A percentile compares a stretch with the other conserved stretches of the same genome.
phyloP scores from a whole-genome alignment of 345 rosid genomes.

The Brassica incana region DNA sequence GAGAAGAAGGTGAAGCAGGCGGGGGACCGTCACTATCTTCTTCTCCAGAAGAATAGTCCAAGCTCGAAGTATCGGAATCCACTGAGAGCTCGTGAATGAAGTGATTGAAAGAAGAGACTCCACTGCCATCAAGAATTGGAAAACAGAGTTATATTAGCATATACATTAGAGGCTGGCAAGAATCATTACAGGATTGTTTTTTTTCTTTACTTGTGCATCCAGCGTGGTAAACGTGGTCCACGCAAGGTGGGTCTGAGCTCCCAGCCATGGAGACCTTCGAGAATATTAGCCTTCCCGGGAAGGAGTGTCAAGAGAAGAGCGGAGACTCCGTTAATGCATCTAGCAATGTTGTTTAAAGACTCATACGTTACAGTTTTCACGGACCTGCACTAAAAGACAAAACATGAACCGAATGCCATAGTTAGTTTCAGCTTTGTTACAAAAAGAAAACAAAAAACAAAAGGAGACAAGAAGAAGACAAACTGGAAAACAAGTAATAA shows the following conservation, averaged over 20 bases:
- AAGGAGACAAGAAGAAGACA: background rate
- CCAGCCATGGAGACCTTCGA: conserved; percentile 97
- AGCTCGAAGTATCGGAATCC: conserved; percentile 73
- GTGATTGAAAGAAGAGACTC: conserved; percentile 92
- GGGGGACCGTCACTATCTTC: conserved; percentile 57
- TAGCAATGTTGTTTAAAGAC: conserved; percentile 74
- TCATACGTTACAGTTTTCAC: conserved; percentile 91
- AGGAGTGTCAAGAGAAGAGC: conserved; percentile 70
- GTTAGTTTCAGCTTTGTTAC: conserved; percentile 5
- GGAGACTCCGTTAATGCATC: conserved; percentile 81
- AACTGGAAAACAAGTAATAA: background rate
- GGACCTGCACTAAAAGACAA: conserved; percentile 67
- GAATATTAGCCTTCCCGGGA: conserved; percentile 75
- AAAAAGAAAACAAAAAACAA: background rate
- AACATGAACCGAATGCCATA: conserved; percentile 17
- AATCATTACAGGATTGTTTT: background rate
- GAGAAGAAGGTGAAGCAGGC: conserved; percentile 74
- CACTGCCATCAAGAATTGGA: conserved; percentile 49
- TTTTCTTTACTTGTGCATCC: conserved; percentile 81
- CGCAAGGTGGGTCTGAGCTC: conserved; percentile 89
- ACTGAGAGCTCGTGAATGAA: conserved; percentile 84
- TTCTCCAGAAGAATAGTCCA: conserved; percentile 76
- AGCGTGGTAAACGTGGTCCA: conserved; percentile 89
- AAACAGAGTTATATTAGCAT: conserved; percentile 5
- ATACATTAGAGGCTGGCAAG: background rate